Conservation (phyloP, 371 early-diverging fungal genomes). For the Cladochytrium tenue region DNA sequence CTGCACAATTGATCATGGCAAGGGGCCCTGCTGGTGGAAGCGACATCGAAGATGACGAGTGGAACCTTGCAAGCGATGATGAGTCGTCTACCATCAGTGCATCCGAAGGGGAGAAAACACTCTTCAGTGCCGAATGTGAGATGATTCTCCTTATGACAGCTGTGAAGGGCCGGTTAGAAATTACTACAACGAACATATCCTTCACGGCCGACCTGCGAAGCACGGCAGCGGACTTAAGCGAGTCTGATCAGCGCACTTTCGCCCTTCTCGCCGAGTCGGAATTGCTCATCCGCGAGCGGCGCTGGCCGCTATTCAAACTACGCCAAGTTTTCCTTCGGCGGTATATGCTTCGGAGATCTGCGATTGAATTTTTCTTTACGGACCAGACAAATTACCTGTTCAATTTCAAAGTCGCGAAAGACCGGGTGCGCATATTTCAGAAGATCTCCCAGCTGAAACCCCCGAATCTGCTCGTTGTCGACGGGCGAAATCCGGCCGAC, state of each 20-base stretch:
- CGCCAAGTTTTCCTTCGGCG: constrained; percentile 60
- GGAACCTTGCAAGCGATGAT: constrained; percentile 37
- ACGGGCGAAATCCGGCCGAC: constrained; percentile 37
- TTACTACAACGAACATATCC: constrained; percentile 41
- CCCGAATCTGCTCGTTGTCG: constrained; percentile 28
- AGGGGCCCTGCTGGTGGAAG: constrained; percentile 8
- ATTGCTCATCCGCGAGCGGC: constrained; percentile 45
- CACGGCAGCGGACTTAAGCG: constrained; percentile 33
- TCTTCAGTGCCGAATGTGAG: constrained; percentile 49
- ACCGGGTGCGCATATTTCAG: constrained; percentile 44
- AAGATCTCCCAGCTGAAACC: constrained; percentile 48
- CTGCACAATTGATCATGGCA: constrained; percentile 22
- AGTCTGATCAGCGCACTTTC: constrained; percentile 30
- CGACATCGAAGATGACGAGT: constrained; percentile 34
- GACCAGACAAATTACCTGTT: constrained; percentile 62
- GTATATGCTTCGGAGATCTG: constrained; percentile 60
- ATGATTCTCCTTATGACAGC: constrained; percentile 55
- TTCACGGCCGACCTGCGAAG: constrained; percentile 49
- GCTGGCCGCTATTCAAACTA: constrained; percentile 55
- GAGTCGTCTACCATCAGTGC: constrained; percentile 14
- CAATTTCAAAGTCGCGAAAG: constrained; percentile 50
- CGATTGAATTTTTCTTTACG: constrained; percentile 67
- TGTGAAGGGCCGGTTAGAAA: constrained; percentile 52
- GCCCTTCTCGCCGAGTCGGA: constrained; percentile 39
- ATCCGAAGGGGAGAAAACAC: constrained; percentile 23